Conservation (phyloP, 129 eudicot genomes). For the Dittrichia graveolens region DNA sequence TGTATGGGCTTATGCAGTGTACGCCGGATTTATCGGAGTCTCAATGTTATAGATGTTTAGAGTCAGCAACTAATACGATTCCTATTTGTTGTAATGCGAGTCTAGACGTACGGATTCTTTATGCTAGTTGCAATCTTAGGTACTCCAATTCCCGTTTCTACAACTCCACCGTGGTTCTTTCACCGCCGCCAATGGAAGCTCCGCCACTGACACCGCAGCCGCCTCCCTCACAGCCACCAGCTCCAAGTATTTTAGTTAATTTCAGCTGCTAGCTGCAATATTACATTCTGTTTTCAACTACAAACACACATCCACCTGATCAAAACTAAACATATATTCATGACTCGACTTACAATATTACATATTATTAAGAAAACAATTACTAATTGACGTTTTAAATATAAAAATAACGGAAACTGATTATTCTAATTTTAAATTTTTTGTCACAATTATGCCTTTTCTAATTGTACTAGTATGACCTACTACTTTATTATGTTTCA, state of each 20-base stretch:
- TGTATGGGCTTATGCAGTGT: constrained; percentile 56
- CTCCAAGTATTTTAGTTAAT: neutral
- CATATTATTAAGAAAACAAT: neutral
- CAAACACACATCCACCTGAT: too few relatives aligned
- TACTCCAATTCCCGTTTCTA: constrained; percentile 35
- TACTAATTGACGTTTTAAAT: neutral
- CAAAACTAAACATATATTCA: too few relatives aligned
- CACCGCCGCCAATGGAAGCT: constrained; percentile 27
- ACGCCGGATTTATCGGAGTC: constrained; percentile 49
- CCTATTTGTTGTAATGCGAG: constrained; percentile 29
- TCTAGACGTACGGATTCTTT: constrained; percentile 39
- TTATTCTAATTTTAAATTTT: neutral
- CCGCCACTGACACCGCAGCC: neutral
- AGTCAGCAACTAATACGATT: constrained; percentile 9
- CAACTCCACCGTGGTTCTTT: constrained; percentile 6
- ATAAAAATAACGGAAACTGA: neutral
- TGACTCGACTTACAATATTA: neutral
- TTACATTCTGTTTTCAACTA: neutral
- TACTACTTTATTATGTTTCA: neutral
- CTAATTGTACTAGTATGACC: neutral
- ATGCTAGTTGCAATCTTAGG: constrained; percentile 50
- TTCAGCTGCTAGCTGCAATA: neutral
- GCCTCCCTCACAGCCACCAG: neutral
- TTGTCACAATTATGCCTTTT: neutral
- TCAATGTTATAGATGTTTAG: constrained; percentile 46